A percentile compares a stretch with the other conserved stretches of the same genome.
Conservation (phyloP, 1,139 yeast species). For the Yamadazyma membranifaciens region DNA sequence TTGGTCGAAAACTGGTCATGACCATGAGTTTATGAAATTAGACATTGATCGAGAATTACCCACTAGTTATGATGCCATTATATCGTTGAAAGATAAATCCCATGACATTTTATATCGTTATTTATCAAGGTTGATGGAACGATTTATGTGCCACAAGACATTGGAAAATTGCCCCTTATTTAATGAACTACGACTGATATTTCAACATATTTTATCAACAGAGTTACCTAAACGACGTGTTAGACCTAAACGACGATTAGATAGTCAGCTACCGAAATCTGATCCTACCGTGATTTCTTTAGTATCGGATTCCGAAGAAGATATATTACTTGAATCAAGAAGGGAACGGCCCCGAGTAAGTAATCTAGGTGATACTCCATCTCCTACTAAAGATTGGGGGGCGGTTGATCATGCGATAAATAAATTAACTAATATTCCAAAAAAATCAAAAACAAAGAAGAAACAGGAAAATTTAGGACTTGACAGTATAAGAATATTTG, state of each 20-base stretch:
- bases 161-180: conserved; percentile 3
- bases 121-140: background rate
- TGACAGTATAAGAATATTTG: conserved; percentile 24
- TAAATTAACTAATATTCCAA: background rate
- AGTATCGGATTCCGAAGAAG: conserved; percentile 28
- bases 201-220: background rate
- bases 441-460: background rate
- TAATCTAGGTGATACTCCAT: background rate
- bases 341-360: background rate
- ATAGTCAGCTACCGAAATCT: background rate
- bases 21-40: conserved; percentile 3
- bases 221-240: too few species aligned
- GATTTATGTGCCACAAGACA: background rate
- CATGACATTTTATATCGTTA: conserved; percentile 3
- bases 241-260: background rate
- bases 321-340: background rate
- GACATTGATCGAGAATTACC: conserved; percentile 4
- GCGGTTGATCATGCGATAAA: background rate
- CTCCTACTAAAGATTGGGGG: background rate
- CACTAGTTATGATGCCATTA: conserved; percentile 18
- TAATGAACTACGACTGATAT: background rate
- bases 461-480: background rate
- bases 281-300: conserved; percentile 2
- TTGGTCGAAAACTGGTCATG: conserved; percentile 19
- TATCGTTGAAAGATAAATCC: conserved; percentile 24